Base-by-base conservation (phyloP, 2,329 filamentous ascomycete species). In the Colletotrichum orchidophilum region DNA sequence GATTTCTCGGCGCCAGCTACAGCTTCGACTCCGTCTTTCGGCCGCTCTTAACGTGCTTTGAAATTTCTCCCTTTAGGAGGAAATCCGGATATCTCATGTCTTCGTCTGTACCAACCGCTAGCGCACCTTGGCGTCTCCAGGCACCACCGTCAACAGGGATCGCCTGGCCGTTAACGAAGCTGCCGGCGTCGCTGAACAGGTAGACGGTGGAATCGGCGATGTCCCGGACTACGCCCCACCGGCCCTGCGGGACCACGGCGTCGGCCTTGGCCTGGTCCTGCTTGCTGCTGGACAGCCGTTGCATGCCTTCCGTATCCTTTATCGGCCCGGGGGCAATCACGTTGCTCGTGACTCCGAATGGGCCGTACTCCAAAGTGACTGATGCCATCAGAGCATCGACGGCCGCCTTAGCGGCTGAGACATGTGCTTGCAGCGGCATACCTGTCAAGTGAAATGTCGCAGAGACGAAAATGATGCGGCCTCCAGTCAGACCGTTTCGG, bases 131-230 rank as follows among this genome's bases (percentile, higher is more conserved):
- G 55, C 87, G 78, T 71, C 88, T 83, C 88, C 88, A 91, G 1
- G 86, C 83, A 0, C 83, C 88, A 33, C 90, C 90, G 75, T 93
- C 90, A 75, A 94, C 93, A 35, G 97, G 93, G 42, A 98, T 82
- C 3, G 90, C 89, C 75, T 94, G 91, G 1, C 95, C 96, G 75
- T 93, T 97, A 57, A 98, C 90, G 80, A 93, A 97, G 79, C 92
- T 94, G 1, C 92, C 96, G 0, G 94, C 91, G 55, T 97, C 93
- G 55, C 93, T 93, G 78, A 98, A 96, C 66, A 98, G 81, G 77
- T 91, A 99, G 0, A 98, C 89, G 0, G 96, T 98, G 1, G 96
- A 94, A 81, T 99, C 96, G 0, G 95, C 93, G 77, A 99, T 95
- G 78, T 99, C 96, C 74, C 92, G 93, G 29, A 97, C 90, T 0